Evolutionary conservation across 1,139 yeast genomes (phyloP).

Genomic region (Magnusiomyces fungicola): DNA sequence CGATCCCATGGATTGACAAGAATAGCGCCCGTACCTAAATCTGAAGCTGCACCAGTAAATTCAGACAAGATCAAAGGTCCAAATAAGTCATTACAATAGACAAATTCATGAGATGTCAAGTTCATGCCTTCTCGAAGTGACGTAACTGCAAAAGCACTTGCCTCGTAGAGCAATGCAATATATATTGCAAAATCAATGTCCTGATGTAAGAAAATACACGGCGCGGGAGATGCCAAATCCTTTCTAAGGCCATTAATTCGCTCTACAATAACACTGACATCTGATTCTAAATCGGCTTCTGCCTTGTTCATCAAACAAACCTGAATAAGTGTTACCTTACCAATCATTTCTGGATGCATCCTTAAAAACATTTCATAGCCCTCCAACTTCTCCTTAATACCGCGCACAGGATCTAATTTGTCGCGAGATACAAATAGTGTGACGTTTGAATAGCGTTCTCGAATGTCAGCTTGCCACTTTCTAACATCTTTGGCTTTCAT

Average conservation of each 20-base stretch:
- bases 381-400: conserved; percentile 75
- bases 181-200: conserved; percentile 88
- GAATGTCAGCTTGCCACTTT: conserved; percentile 64
- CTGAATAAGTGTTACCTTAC: conserved; percentile 69
- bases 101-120: conserved; percentile 89
- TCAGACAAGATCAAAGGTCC: conserved; percentile 86
- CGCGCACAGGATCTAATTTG: conserved; percentile 79
- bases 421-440: conserved; percentile 81
- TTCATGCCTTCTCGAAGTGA: conserved; percentile 97
- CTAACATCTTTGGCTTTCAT: conserved; percentile 47
- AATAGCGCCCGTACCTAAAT: conserved; percentile 45
- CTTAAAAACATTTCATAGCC: conserved; percentile 78
- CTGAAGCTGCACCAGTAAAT: conserved; percentile 87
- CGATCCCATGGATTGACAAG: conserved; percentile 90
- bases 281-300: conserved; percentile 48
- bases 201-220: conserved; percentile 80
- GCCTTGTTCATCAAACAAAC: conserved; percentile 58
- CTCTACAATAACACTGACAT: conserved; percentile 69
- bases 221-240: conserved; percentile 49
- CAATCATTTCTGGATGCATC: conserved; percentile 62
- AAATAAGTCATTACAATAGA: conserved; percentile 64
- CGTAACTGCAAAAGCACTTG: conserved; percentile 79
- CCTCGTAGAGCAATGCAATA: conserved; percentile 76
- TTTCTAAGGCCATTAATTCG: conserved; percentile 77
- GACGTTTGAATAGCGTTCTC: conserved; percentile 63